Base-by-base conservation (phyloP, 495 filamentous ascomycete species). In the Penicillium crystallinum region DNA sequence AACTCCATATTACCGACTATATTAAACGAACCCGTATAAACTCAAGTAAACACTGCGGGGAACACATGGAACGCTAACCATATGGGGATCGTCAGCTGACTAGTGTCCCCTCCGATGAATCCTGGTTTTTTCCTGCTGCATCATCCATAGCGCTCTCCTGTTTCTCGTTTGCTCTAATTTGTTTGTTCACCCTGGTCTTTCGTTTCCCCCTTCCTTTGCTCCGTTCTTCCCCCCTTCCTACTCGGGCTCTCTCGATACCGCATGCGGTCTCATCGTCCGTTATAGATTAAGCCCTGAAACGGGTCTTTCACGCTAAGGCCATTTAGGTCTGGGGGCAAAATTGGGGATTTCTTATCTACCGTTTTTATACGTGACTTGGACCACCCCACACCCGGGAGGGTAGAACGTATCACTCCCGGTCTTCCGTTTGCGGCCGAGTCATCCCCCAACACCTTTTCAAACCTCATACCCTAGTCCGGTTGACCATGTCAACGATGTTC, bases 281-380 rank as follows among this genome's bases (percentile, higher is more conserved):
- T 64, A 43, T 43, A 43, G 34, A 36, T 36, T 6, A 11, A 55
- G 54, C 60, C 62, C 55, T 62, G 23, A 52, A 27, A 63, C 59
- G 63, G 63, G 63, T 54, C 55, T 55, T 33, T 41, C 44, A 61
- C 63, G 55, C 57, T 58, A 63, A 56, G 49, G 43, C 56, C 48
- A 25, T 43, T 59, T 59, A 49, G 59, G 55, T 53, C 44, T 37
- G 58, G 63, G 63, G 63, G 59, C 57, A 63, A 55, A 63, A 47
- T 48, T 46, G 38, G 48, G 33, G 46, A 8, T n/a, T 48, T 40
- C 55, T 60, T 60, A 56, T 65, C 49, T 60, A 22, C 36, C 52
- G 10, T 27, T 41, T 39, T 33, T 46, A 36, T 37, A 22, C 4
- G 46, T 27, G 31, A 36, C 46, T 47, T 12, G 10, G 31, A 35